phyloP scores from a whole-genome alignment of 768 basidiomycete species.

The Mycena kentingensis region DNA sequence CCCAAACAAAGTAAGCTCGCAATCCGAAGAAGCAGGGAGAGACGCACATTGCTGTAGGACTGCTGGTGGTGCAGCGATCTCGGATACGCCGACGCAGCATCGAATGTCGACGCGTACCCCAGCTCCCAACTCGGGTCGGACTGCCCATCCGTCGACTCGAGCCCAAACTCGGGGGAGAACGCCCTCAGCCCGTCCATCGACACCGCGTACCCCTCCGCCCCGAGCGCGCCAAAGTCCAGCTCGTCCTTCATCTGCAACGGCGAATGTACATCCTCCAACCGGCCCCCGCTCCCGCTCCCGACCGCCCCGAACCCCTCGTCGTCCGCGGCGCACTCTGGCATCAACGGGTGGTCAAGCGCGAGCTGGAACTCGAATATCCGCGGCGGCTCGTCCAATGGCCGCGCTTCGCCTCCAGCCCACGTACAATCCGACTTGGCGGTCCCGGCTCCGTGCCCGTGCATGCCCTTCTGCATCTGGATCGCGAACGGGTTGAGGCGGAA shows the following conservation, averaged over 20 bases:
- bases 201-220: constrained; percentile 2
- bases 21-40: too few relatives aligned
- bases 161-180: constrained; percentile 43
- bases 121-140: constrained; percentile 20
- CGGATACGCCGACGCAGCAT: constrained; percentile 16
- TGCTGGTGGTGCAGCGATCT: constrained; percentile 12
- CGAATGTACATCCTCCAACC: not conserved
- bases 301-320: constrained; percentile 8
- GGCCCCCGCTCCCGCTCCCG: not conserved
- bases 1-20: too few relatives aligned
- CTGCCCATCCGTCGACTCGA: constrained; percentile 25
- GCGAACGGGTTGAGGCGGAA: constrained; percentile 79
- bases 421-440: constrained; percentile 21
- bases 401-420: constrained; percentile 54
- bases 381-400: constrained; percentile 62
- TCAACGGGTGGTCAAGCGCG: constrained; percentile 30
- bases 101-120: constrained; percentile 13
- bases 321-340: constrained; percentile 11
- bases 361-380: constrained; percentile 69
- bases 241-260: not conserved
- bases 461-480: constrained; percentile 54
- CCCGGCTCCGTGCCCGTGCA: constrained; percentile 35
- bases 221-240: not conserved
- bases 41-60: not conserved
- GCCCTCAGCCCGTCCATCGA: constrained; percentile 31